These are phyloP conservation scores for Microbotryum violaceum DNA, from an alignment of 1,284 basidiomycete species.

Conservation along the genomic window DNA sequence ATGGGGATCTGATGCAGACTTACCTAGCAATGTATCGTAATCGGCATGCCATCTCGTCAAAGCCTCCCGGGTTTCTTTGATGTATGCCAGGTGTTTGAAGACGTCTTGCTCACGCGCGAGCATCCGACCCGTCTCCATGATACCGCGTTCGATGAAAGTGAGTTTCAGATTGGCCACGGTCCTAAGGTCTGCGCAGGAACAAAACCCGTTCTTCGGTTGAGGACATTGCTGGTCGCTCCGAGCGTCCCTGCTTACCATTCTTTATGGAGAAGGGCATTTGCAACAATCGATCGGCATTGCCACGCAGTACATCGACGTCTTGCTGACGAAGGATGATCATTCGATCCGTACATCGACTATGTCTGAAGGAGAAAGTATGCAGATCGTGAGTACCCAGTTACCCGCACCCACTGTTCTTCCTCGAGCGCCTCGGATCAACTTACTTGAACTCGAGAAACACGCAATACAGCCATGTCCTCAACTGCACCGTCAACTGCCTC, in stretches of 20 bases:
- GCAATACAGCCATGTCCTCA: constrained; percentile 16
- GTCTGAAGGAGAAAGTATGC: neutral
- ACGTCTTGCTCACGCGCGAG: constrained; percentile 1
- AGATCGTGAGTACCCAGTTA: too few relatives aligned
- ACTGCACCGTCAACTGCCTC: constrained; percentile 6
- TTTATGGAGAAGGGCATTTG: constrained; percentile 2
- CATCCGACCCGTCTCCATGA: neutral
- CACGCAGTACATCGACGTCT: constrained; percentile 11
- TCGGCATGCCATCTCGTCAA: constrained; percentile 7
- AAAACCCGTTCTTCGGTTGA: too few relatives aligned
- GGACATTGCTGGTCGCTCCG: too few relatives aligned
- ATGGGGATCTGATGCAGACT: neutral
- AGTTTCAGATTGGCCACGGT: constrained; percentile 20
- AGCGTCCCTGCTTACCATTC: too few relatives aligned
- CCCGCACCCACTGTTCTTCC: too few relatives aligned
- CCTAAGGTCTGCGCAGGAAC: constrained; percentile 2
- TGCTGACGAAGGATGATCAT: constrained; percentile 7
- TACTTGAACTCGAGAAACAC: constrained; percentile 6
- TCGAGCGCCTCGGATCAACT: too few relatives aligned
- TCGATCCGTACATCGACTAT: constrained; percentile 9
- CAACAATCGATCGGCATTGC: constrained; percentile 7
- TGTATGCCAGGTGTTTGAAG: constrained; percentile 4
- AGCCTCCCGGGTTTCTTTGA: constrained; percentile 2
- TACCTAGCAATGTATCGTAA: constrained; percentile 10
- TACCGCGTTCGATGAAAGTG: constrained; percentile 8